Evolutionary conservation across 1,284 basidiomycete species (phyloP), one percentile per base, ranked within the genome.

Genomic region (Leccinum fuscescens): DNA sequence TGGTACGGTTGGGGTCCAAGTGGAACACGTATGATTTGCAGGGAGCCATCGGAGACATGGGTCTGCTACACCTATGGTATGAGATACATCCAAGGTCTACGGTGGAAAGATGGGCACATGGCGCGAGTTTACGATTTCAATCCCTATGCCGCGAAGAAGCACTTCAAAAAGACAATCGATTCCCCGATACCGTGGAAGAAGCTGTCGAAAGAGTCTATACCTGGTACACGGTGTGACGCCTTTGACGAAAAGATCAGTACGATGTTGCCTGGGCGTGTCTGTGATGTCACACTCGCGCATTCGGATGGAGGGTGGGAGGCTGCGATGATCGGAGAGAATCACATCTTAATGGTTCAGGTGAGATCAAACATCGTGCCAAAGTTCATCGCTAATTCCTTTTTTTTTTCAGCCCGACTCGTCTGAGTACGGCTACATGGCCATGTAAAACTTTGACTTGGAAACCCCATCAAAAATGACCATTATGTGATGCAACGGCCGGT

Each of bases 21-120:
- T 9, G 78, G 79, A 3, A 76, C 79, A 14, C 79, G 81, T 33
- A 67, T 83, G 62, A 56, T 82, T 33, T 65, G 54, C 49, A 66
- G 68, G 27, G 65, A 67, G 35, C 74, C 76, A 42, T 80, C 80
- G 27, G 61, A 74, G 8, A 72, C 74, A 9, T 88, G 83, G 83
- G 81, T 84, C 8, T 88, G 86, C 70, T 84, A 83, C 66, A 77
- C 83, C 8, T 79, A 79, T 61, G 86, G 85, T 8, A 78, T 77
- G 66, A 78, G 75, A 62, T 84, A 75, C 60, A 76, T 76, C 63
- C 69, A 65, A 42, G 63, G 64, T 39, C 31, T 68, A 39, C 60
- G 52, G 53, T 71, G 72, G 73, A 61, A 55, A 15, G 37, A 55
- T 3, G 63, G 63, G 31, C 62, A 59, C 1, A 27, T 24, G 3